phyloP scores from a whole-genome alignment of 2,329 filamentous ascomycete genomes.

The Aspergillus nomiae region DNA sequence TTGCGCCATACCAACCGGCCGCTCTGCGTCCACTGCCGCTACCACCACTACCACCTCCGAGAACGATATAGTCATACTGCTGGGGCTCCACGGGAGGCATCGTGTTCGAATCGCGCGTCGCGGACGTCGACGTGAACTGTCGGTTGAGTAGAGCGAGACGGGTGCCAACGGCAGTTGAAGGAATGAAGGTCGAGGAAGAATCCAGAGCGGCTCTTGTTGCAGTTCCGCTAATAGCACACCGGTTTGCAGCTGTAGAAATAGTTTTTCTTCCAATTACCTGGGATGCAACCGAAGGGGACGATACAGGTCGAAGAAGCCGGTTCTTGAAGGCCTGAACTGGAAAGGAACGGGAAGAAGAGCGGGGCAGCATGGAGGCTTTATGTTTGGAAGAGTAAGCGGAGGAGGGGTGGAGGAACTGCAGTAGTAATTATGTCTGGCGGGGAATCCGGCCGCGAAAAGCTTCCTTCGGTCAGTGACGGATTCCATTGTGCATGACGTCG shows the following conservation, averaged over 20 bases:
- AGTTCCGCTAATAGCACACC: not conserved
- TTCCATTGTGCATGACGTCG: not conserved
- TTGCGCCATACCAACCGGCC: constrained; percentile 54
- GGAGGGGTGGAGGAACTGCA: not conserved
- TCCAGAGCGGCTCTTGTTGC: constrained; percentile 25
- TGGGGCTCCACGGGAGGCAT: constrained; percentile 51
- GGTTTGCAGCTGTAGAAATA: constrained; percentile 15
- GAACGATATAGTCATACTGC: constrained; percentile 58
- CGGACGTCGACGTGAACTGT: constrained; percentile 42
- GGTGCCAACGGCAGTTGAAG: constrained; percentile 21
- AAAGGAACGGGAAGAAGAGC: constrained; percentile 19
- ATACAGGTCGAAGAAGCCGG: constrained; percentile 12
- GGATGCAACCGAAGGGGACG: constrained; percentile 1
- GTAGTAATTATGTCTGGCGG: not conserved
- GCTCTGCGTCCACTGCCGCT: constrained; percentile 53
- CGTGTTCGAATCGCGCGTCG: constrained; percentile 26
- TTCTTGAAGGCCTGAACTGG: constrained; percentile 21
- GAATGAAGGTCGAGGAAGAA: constrained; percentile 16
- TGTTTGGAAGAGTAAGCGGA: not conserved
- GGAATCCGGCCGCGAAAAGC: not conserved
- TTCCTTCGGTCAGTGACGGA: not conserved
- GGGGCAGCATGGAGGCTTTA: constrained; percentile 24
- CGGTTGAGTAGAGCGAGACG: constrained; percentile 44
- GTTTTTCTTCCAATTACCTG: constrained; percentile 14
- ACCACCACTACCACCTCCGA: constrained; percentile 57